Base-by-base conservation (phyloP, 2,329 filamentous ascomycete species). In the Neofusicoccum umdonicola region DNA sequence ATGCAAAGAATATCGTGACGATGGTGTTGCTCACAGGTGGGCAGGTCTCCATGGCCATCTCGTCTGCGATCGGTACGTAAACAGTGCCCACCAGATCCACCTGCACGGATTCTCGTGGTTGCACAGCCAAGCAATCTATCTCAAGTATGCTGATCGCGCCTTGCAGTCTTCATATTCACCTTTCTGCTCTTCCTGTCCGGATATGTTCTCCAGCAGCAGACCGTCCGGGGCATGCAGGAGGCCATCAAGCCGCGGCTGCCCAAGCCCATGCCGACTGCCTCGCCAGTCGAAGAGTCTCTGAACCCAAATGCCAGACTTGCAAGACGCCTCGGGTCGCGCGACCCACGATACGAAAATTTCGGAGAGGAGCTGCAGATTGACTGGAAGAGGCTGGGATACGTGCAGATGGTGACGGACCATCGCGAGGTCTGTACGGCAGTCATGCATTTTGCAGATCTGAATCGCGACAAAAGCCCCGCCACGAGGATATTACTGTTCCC, bases 201-300 rank as follows among this genome's bases (percentile, higher is more conserved):
- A 71, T 97, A 96, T 76, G 85, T 88, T 3, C 84, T 97, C 62
- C 93, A 97, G 73, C 93, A 97, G 77, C 87, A 92, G 71, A 95
- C 92, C 0, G 86, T 97, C 4, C 86, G 85, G 67, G 89, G 89
- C 70, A 84, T 97, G 37, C 90, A 94, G 71, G 81, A 83, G 64
- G 90, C 90, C 17, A 89, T 97, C 71, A 84, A 84, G 69, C 84
- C 82, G 58, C 82, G 67, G 76, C 81, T 72, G 61, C 81, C 81
- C 0, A 75, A 76, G 63, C 76, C 79, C 17, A 71, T 80, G 5
- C 72, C 73, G 54, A 68, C 70, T 15, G 66, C 71, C 8, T 71
- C 70, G 58, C 68, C 79, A 73, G 71, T 75, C 51, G 68, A 67
- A 17, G 48, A 48, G 15, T 17, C 62, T 17, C n/a, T 44, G 27